These are phyloP conservation scores for Curvularia spicifera DNA, from an alignment of 2,329 filamentous ascomycete species.

Conservation along the genomic window DNA sequence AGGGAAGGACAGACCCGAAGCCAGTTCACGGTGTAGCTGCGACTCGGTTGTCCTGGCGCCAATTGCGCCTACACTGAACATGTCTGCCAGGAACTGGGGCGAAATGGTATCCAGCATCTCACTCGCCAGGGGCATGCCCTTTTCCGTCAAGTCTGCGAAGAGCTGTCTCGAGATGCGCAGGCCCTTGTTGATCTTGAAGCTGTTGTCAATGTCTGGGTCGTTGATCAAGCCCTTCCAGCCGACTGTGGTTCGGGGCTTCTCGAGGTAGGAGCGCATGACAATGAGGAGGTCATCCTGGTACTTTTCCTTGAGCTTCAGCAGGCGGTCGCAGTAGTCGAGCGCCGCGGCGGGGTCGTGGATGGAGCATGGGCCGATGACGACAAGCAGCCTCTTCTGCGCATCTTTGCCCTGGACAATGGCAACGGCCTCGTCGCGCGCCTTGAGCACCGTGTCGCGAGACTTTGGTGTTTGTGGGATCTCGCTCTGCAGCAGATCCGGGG, in stretches of 20 bases:
- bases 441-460: slow-evolving; percentile 63
- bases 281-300: slow-evolving; percentile 89
- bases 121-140: slow-evolving; percentile 93
- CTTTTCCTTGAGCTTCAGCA: slow-evolving; percentile 83
- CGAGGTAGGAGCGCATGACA: slow-evolving; percentile 97
- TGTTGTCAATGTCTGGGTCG: slow-evolving; percentile 97
- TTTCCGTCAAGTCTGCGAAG: slow-evolving; percentile 88
- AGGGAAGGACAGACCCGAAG: slow-evolving; percentile 92
- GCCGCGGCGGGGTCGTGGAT: slow-evolving; percentile 94
- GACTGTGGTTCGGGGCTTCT: slow-evolving; percentile 97
- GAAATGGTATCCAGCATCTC: slow-evolving; percentile 99
- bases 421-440: slow-evolving; percentile 65
- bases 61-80: slow-evolving; percentile 89
- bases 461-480: slow-evolving; percentile 71
- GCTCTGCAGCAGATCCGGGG: slow-evolving; percentile 92
- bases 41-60: slow-evolving; percentile 97
- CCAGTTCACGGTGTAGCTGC: slow-evolving; percentile 92
- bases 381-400: slow-evolving; percentile 65
- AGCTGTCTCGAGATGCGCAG: slow-evolving; percentile 84
- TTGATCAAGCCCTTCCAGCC: slow-evolving; percentile 99
- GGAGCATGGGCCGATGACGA: slow-evolving; percentile 93
- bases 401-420: slow-evolving; percentile 67
- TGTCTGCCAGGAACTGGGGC: slow-evolving; percentile 92
- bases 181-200: slow-evolving; percentile 99
- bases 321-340: slow-evolving; percentile 87